Conservation (phyloP, 1,284 basidiomycete genomes). For the Acaromyces ingoldii region DNA sequence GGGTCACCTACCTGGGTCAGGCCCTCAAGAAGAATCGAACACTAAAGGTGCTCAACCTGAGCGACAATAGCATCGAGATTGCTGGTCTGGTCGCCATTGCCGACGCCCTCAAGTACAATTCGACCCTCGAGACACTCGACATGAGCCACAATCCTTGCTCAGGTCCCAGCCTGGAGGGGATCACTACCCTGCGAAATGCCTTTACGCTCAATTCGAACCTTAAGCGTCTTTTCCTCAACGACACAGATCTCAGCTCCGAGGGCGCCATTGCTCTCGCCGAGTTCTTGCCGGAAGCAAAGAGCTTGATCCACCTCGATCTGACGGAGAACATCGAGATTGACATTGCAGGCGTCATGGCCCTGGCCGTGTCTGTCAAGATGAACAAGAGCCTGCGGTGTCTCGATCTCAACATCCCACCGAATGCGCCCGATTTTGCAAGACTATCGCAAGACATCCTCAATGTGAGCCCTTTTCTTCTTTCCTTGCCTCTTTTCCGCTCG, state of each 20-base stretch:
- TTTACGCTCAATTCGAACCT: conserved; percentile 88
- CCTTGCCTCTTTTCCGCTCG: conserved; percentile 47
- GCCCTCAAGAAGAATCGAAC: conserved; percentile 93
- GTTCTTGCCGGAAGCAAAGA: conserved; percentile 83
- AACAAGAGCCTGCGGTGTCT: conserved; percentile 84
- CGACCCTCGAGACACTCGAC: conserved; percentile 86
- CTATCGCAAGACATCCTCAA: conserved; percentile 53
- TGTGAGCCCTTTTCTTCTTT: no score
- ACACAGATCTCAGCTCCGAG: conserved; percentile 72
- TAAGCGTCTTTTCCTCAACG: conserved; percentile 84
- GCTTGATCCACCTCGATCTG: conserved; percentile 71
- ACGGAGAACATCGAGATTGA: conserved; percentile 60
- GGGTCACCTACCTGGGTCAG: conserved; percentile 84
- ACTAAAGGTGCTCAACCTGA: conserved; percentile 84
- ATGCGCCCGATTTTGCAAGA: conserved; percentile 76
- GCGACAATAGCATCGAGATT: conserved; percentile 87
- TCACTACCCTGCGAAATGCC: conserved; percentile 62
- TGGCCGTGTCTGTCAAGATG: conserved; percentile 73
- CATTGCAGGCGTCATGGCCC: conserved; percentile 84
- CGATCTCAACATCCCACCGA: conserved; percentile 82
- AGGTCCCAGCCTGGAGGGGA: conserved; percentile 76
- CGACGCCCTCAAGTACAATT: conserved; percentile 93
- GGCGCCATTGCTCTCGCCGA: conserved; percentile 93
- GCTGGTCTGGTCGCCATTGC: conserved; percentile 73
- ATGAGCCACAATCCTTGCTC: conserved; percentile 88